Evolutionary conservation across 805 yeast species (phyloP), one percentile per base, ranked within the genome.

Genomic region (Diddensiella santjacobensis): DNA sequence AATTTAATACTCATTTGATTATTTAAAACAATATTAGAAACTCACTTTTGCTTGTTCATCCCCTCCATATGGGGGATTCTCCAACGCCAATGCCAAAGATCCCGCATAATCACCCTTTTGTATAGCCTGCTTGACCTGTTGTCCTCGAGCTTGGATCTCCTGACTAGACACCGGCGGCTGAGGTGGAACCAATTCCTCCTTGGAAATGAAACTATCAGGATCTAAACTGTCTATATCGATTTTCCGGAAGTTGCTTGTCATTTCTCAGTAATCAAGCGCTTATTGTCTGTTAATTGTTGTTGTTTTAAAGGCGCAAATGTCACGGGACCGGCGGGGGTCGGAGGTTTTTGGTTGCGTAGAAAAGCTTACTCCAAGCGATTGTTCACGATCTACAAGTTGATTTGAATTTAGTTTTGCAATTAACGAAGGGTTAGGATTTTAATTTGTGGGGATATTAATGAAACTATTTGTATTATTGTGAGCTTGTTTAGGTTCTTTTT

Each of bases 161-260:
- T 71, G 75, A 44, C 65, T 64, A 35, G 73, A 69, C 45, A 79
- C 74, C 1, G 77, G 71, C 38, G 74, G 67, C 54, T 76, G 73
- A 10, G 83, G 82, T 10, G 78, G 79, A 18, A 77, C 68, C 59
- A 87, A 73, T 44, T 86, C 91, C 56, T 76, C 80, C 40, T 74
- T 73, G 26, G 83, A 73, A 53, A 86, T 67, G 15, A 71, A 71
- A 58, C 77, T 78, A 41, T 90, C 96, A 2, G 95, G 86, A 62
- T 90, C 96, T 56, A 81, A 81, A 15, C 88, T 86, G 67, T 93
- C 98, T 46, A 93, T 82, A 66, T 93, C 96, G 58, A 91, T 87
- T 76, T 93, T 81, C 78, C 99, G 60, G 55, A 69, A 70, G 53
- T 53, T 48, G 11, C 31, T 55, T 22, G 46, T 42, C 38, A 39